These are phyloP conservation scores for Saccharomycopsis malanga DNA, from an alignment of 805 yeast species.

Conservation along the genomic window DNA sequence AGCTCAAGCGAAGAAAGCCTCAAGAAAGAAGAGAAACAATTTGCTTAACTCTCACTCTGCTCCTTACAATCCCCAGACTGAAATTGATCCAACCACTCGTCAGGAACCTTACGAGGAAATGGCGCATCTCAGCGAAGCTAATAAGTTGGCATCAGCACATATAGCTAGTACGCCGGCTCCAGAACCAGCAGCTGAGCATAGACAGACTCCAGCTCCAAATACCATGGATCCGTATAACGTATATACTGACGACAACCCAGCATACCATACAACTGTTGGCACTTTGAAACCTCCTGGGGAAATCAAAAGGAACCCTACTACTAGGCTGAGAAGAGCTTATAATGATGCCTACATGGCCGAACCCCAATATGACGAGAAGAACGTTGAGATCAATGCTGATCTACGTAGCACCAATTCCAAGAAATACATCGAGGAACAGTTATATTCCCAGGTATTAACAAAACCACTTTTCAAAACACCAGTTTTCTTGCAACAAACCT, in stretches of 20 bases:
- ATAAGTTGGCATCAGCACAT: not conserved
- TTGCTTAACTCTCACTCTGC: constrained; percentile 5
- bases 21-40: constrained; percentile 7
- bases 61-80: constrained; percentile 12
- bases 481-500: constrained; percentile 11
- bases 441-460: constrained; percentile 18
- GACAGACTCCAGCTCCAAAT: not conserved
- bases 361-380: not conserved
- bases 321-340: not conserved
- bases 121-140: not conserved
- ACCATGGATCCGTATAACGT: constrained; percentile 6
- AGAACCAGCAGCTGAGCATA: not conserved
- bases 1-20: not conserved
- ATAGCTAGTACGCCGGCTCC: not conserved
- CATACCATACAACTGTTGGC: not conserved
- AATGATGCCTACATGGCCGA: not conserved
- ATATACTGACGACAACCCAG: constrained; percentile 3
- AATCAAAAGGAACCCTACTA: not conserved
- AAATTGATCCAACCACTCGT: not conserved
- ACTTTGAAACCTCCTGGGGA: not conserved
- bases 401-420: constrained; percentile 3
- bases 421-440: constrained; percentile 14
- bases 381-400: not conserved
- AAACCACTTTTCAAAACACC: constrained; percentile 18
- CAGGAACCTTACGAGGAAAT: not conserved